These are phyloP conservation scores for Salvia splendens DNA, from an alignment of 257 asterid genomes.

Conservation along the genomic window DNA sequence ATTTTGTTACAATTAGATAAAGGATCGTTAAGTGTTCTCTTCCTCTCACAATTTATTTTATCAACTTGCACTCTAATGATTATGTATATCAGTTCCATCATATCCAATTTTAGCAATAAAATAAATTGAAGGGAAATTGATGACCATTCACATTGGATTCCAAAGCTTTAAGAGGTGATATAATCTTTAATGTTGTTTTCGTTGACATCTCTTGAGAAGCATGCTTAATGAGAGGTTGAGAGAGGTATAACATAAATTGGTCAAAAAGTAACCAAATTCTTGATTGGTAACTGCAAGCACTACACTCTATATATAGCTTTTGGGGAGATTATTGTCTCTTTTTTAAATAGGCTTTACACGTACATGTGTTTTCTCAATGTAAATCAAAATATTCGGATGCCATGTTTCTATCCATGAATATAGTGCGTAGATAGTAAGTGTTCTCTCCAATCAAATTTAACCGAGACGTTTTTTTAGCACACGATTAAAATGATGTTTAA, in stretches of 20 bases:
- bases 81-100: background rate
- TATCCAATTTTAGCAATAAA: background rate
- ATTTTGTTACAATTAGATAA: too few relatives aligned
- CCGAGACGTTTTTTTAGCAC: too few relatives aligned
- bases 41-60: too few relatives aligned
- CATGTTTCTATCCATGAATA: too few relatives aligned
- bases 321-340: constrained; percentile 72
- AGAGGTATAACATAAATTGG: too few relatives aligned
- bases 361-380: constrained; percentile 43
- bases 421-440: too few relatives aligned
- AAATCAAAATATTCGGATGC: background rate
- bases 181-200: constrained; percentile 38
- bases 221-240: constrained; percentile 24
- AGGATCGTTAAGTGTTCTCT: too few relatives aligned
- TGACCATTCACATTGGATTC: constrained; percentile 64
- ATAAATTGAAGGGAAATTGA: background rate
- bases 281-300: constrained; percentile 56
- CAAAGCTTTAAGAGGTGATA: constrained; percentile 43
- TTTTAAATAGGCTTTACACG: constrained; percentile 61
- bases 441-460: too few relatives aligned
- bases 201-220: constrained; percentile 57
- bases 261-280: constrained; percentile 66
- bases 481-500: too few relatives aligned
- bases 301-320: constrained; percentile 77
- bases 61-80: too few relatives aligned